Conservation (phyloP, 148 eudicot genomes). For the Oxyria digyna region DNA sequence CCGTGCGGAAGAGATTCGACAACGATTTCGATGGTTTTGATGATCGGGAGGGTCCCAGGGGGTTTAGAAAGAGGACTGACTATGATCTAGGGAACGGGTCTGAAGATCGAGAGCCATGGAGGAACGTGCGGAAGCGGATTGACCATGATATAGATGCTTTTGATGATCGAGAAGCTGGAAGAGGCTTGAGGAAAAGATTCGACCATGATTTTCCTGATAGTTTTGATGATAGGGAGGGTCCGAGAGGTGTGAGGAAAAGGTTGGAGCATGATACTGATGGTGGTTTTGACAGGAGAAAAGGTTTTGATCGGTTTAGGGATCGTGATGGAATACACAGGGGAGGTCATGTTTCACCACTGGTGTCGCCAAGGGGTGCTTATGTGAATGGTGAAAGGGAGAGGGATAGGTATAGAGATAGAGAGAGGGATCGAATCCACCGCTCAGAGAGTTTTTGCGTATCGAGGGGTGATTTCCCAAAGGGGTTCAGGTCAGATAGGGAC, state of each 20-base stretch:
- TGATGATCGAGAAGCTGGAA: slow-evolving; percentile 9
- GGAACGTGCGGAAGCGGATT: slow-evolving; percentile 13
- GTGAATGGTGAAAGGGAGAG: slow-evolving; percentile 27
- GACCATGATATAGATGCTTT: slow-evolving; percentile 12
- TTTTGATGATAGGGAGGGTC: slow-evolving; percentile 52
- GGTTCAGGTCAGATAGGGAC: slow-evolving; percentile 92
- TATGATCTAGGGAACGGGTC: slow-evolving; percentile 7
- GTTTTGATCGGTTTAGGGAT: slow-evolving; percentile 64
- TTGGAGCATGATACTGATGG: slow-evolving; percentile 59
- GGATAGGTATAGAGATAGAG: slow-evolving; percentile 22
- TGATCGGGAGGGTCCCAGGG: slow-evolving; percentile 14
- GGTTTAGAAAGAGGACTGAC: slow-evolving; percentile 15
- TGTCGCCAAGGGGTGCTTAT: slow-evolving; percentile 55
- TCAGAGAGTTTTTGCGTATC: slow-evolving; percentile 70
- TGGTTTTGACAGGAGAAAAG: slow-evolving; percentile 47
- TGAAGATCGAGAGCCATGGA: slow-evolving; percentile 22
- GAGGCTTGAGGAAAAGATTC: slow-evolving; percentile 14
- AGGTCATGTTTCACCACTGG: slow-evolving; percentile 34
- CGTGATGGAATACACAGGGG: slow-evolving; percentile 40
- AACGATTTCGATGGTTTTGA: slow-evolving; percentile 12
- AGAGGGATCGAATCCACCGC: slow-evolving; percentile 54
- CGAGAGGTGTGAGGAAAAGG: slow-evolving; percentile 46
- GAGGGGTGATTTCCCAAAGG: slow-evolving; percentile 82
- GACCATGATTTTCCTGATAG: slow-evolving; percentile 16
- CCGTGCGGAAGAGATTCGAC: slow-evolving; percentile 12